phyloP scores from a whole-genome alignment of 805 yeast species.

The Lachancea waltii region DNA sequence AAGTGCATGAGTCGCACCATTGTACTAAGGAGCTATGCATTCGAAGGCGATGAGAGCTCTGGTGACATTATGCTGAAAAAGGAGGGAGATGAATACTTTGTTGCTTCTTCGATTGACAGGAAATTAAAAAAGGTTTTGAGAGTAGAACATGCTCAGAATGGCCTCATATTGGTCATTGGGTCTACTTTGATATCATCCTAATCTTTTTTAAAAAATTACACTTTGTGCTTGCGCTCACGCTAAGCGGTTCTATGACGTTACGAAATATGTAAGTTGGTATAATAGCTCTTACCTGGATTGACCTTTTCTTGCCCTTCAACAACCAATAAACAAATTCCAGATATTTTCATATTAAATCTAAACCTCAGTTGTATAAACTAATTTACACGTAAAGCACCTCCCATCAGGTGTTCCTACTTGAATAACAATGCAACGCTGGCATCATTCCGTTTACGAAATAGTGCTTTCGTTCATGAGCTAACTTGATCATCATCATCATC shows the following conservation, averaged over 20 bases:
- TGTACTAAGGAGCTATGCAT: slow-evolving; percentile 17
- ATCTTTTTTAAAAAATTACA: slow-evolving; percentile 1
- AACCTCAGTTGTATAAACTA: too few species aligned
- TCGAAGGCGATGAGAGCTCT: slow-evolving; percentile 27
- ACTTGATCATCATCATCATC: slow-evolving; percentile 9
- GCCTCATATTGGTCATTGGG: slow-evolving; percentile 39
- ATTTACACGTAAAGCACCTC: too few species aligned
- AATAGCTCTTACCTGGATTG: too few species aligned
- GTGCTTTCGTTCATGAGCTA: too few species aligned
- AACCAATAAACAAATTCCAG: too few species aligned
- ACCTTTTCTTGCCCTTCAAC: too few species aligned
- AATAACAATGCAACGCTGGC: too few species aligned
- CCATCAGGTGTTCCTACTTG: too few species aligned
- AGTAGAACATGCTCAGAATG: slow-evolving; percentile 38
- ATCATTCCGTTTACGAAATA: too few species aligned
- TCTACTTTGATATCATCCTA: slow-evolving; percentile 29
- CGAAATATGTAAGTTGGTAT: too few species aligned
- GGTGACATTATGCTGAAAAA: slow-evolving; percentile 35
- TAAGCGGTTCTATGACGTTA: background rate
- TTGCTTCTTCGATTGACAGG: slow-evolving; percentile 30
- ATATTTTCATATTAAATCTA: too few species aligned
- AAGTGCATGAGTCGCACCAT: slow-evolving; percentile 16
- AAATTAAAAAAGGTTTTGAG: slow-evolving; percentile 33
- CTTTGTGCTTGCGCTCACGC: too few species aligned
- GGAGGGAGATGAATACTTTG: slow-evolving; percentile 32